A percentile compares a stretch with the other conserved stretches of the same genome.
phyloP scores from a whole-genome alignment of 225 moss, liverwort and hornwort species.

The Neckera pumila region DNA sequence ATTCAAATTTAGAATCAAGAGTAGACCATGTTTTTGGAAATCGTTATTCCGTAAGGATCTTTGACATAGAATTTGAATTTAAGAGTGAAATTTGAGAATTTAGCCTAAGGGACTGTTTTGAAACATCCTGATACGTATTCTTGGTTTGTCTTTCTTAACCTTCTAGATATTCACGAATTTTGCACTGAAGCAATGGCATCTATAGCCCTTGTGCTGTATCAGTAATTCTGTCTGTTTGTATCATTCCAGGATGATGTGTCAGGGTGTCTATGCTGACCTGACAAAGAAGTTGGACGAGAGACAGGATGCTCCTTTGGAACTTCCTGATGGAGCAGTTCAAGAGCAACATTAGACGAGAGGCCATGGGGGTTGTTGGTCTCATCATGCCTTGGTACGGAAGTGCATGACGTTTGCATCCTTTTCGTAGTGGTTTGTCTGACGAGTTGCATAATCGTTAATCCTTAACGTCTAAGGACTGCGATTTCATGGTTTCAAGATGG shows the following conservation, averaged over 20 bases:
- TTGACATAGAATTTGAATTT: neutral
- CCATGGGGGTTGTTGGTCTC: conserved; percentile 79
- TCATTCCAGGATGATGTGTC: conserved; percentile 87
- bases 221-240: neutral
- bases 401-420: neutral
- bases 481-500: neutral
- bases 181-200: neutral
- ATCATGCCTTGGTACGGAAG: conserved; percentile 77
- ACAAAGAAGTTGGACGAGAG: conserved; percentile 80
- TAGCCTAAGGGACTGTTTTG: neutral
- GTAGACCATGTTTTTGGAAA: neutral
- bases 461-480: neutral
- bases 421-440: neutral
- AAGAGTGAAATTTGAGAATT: neutral
- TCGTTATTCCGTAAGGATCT: neutral
- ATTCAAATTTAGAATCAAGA: neutral
- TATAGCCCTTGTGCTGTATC: neutral
- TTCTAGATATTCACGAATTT: neutral
- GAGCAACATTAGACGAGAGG: conserved; percentile 61
- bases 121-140: neutral
- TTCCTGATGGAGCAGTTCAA: conserved; percentile 93
- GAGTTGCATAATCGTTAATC: neutral
- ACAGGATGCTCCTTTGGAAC: conserved; percentile 58
- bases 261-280: conserved; percentile 85
- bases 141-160: neutral